These are phyloP conservation scores for Cinnamomum micranthum DNA, from an alignment of 164 flowering plant species.

Conservation along the genomic window DNA sequence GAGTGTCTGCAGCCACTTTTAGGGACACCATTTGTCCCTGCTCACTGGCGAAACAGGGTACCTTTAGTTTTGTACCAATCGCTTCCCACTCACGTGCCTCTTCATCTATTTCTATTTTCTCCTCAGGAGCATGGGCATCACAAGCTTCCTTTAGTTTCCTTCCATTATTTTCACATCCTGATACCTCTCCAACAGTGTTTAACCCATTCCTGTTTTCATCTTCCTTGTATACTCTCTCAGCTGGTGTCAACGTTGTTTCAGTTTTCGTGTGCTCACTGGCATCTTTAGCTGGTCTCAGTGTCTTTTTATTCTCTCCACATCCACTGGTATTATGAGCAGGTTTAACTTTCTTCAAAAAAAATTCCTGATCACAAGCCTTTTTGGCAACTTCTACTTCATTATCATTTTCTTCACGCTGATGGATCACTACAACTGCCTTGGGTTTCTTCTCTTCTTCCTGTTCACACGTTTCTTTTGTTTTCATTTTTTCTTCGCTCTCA, in stretches of 20 bases:
- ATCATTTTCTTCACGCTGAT: slow-evolving; percentile 17
- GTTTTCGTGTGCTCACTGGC: slow-evolving; percentile 5
- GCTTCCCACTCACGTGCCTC: slow-evolving; percentile 3
- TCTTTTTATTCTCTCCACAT: slow-evolving; percentile 15
- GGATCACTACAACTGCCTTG: slow-evolving; percentile 7
- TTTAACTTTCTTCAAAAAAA: neutral
- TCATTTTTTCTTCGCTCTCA: slow-evolving; percentile 14
- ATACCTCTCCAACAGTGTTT: slow-evolving; percentile 9
- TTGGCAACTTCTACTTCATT: slow-evolving; percentile 4
- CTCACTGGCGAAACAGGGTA: slow-evolving; percentile 13
- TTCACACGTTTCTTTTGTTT: slow-evolving; percentile 15
- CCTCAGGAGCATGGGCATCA: slow-evolving; percentile 2
- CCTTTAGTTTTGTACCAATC: slow-evolving; percentile 2
- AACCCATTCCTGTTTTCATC: slow-evolving; percentile 17
- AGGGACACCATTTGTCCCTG: neutral
- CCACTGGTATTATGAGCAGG: slow-evolving; percentile 1
- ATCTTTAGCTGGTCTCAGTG: slow-evolving; percentile 16
- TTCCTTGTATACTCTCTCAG: slow-evolving; percentile 2
- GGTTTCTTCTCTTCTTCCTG: slow-evolving; percentile 18
- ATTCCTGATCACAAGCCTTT: slow-evolving; percentile 6
- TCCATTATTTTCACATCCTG: neutral
- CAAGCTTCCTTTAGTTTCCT: slow-evolving; percentile 1
- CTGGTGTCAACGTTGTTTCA: slow-evolving; percentile 2
- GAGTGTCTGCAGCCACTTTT: neutral
- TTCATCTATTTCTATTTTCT: slow-evolving; percentile 3